phyloP scores from a whole-genome alignment of 768 basidiomycete species.

The Zangia roseola region DNA sequence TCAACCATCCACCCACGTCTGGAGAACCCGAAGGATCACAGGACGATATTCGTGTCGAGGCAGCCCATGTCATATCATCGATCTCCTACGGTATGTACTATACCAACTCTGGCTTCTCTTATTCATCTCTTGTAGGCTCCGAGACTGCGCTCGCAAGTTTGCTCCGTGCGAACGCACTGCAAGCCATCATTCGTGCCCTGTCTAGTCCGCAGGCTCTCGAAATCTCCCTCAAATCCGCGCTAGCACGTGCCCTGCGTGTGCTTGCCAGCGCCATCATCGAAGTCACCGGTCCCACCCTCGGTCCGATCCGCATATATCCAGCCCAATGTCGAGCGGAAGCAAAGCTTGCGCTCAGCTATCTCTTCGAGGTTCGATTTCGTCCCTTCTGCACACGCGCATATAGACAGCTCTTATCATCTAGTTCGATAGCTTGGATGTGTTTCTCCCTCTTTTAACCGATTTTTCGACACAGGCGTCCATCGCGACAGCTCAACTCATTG shows the following conservation, averaged over 20 bases:
- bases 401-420: conserved; percentile 22
- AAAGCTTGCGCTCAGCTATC: conserved; percentile 52
- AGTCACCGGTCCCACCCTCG: conserved; percentile 65
- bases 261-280: conserved; percentile 62
- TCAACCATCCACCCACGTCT: conserved; percentile 42
- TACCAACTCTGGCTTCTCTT: not conserved
- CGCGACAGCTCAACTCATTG: conserved; percentile 60
- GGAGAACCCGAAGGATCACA: conserved; percentile 37
- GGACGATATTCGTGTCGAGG: conserved; percentile 63
- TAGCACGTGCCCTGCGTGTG: conserved; percentile 62
- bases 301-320: conserved; percentile 47
- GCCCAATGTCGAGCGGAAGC: conserved; percentile 49
- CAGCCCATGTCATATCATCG: conserved; percentile 73
- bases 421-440: conserved; percentile 62
- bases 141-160: conserved; percentile 57
- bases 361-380: conserved; percentile 52
- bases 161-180: conserved; percentile 54
- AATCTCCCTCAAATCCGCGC: conserved; percentile 48
- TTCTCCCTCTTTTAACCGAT: conserved; percentile 60
- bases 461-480: conserved; percentile 40
- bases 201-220: conserved; percentile 40
- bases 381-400: not conserved
- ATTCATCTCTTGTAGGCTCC: conserved; percentile 46
- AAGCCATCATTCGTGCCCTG: conserved; percentile 62
- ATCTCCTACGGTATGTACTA: conserved; percentile 58